phyloP scores from a whole-genome alignment of 1,139 yeast genomes.

The Taphrina flavorubra region DNA sequence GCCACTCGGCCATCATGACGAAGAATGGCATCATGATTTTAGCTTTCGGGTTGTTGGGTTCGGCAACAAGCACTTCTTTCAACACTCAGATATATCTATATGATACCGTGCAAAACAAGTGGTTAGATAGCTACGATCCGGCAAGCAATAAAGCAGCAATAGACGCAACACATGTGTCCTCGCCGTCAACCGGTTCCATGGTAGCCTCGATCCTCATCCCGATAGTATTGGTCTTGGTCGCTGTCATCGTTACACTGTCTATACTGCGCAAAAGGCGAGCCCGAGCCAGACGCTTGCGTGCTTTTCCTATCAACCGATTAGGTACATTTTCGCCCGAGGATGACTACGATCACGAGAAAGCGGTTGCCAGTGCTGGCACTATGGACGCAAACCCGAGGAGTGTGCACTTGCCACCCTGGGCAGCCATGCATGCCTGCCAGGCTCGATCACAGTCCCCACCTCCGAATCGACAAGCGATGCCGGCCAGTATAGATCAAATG shows the following conservation, averaged over 20 bases:
- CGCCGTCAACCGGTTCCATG: slow-evolving; percentile 13
- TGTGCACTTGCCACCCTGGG: slow-evolving; percentile 34
- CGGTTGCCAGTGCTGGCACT: not conserved
- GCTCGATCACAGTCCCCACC: slow-evolving; percentile 33
- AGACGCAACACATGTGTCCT: not conserved
- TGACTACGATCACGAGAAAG: slow-evolving; percentile 6
- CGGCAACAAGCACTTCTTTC: slow-evolving; percentile 23
- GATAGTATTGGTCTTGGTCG: not conserved
- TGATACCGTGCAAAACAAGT: slow-evolving; percentile 27
- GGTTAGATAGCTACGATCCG: slow-evolving; percentile 37
- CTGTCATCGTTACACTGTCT: not conserved
- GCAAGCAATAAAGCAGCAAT: not conserved
- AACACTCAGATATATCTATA: slow-evolving; percentile 24
- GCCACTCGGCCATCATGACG: slow-evolving; percentile 36
- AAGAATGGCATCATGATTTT: slow-evolving; percentile 35
- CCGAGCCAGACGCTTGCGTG: not conserved
- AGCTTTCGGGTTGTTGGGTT: slow-evolving; percentile 23
- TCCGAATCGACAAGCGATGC: not conserved
- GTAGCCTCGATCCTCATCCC: slow-evolving; percentile 13
- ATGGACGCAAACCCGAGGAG: not conserved
- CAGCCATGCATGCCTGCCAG: slow-evolving; percentile 38
- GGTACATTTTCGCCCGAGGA: slow-evolving; percentile 22
- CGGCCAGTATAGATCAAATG: slow-evolving; percentile 16
- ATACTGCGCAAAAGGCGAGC: slow-evolving; percentile 4
- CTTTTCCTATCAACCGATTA: slow-evolving; percentile 6